Evolutionary conservation across 139 green algal species (phyloP).

Genomic region (Pedinophyceae sp.): DNA sequence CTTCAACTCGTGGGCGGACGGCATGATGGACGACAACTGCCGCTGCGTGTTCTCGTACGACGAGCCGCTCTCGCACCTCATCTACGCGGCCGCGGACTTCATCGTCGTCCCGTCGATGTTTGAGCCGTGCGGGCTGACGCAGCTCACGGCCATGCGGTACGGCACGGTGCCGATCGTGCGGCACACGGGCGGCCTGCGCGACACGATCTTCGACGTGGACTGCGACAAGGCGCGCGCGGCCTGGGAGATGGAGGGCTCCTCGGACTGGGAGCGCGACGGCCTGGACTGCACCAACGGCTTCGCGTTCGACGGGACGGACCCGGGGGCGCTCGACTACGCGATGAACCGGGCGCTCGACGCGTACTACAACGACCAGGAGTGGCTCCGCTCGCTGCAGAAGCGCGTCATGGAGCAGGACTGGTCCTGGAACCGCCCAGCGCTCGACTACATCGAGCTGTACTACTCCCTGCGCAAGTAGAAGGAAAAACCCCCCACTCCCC

Average conservation of each 20-base stretch:
- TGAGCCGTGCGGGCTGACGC: conserved; percentile 74
- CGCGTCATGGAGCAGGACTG: conserved; percentile 75
- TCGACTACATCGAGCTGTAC: conserved; percentile 96
- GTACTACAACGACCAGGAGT: conserved; percentile 58
- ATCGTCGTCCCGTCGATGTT: conserved; percentile 95
- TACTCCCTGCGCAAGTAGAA: conserved; percentile 50
- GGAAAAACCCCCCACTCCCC: neutral
- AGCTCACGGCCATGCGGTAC: conserved; percentile 94
- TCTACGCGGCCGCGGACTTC: conserved; percentile 83
- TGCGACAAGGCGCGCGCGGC: conserved; percentile 54
- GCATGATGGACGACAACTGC: conserved; percentile 20
- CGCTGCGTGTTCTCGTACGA: conserved; percentile 64
- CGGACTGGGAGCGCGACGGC: conserved; percentile 40
- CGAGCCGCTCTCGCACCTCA: conserved; percentile 83
- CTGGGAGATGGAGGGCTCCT: conserved; percentile 61
- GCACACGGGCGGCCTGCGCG: conserved; percentile 70
- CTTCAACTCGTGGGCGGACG: conserved; percentile 56
- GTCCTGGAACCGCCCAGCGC: conserved; percentile 75
- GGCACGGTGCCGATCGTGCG: conserved; percentile 77
- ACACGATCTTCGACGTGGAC: conserved; percentile 79
- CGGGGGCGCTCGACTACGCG: conserved; percentile 70
- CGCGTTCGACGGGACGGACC: conserved; percentile 73
- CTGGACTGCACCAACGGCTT: conserved; percentile 66
- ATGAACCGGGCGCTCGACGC: conserved; percentile 64
- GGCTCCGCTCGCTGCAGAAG: conserved; percentile 40